phyloP scores from a whole-genome alignment of 257 asterid genomes.

The Jacaranda mimosifolia region DNA sequence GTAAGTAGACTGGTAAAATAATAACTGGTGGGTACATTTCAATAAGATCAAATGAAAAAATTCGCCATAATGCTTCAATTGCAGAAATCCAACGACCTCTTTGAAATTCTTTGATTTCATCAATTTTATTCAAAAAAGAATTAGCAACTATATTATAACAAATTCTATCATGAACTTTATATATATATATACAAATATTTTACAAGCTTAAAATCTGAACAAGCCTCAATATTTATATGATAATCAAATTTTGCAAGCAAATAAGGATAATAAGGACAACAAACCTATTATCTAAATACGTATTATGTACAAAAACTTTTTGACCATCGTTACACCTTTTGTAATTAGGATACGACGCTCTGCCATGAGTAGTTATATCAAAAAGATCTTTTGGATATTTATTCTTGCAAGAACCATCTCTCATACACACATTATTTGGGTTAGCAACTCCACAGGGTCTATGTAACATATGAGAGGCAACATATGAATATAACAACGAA shows the following conservation, averaged over 20 bases:
- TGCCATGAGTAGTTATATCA: background rate
- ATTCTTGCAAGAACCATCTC: background rate
- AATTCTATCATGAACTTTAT: conserved; percentile 5
- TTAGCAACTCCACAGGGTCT: background rate
- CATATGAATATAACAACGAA: background rate
- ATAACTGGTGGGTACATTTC: too few relatives aligned
- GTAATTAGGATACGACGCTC: background rate
- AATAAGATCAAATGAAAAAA: too few relatives aligned
- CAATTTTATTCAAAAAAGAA: too few relatives aligned
- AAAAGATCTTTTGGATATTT: background rate
- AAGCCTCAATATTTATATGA: background rate
- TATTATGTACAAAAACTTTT: background rate
- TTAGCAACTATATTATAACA: background rate
- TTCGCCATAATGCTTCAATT: too few relatives aligned
- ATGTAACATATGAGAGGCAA: background rate
- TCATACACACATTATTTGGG: background rate
- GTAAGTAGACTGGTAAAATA: too few relatives aligned
- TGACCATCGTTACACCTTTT: background rate
- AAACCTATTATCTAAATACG: background rate
- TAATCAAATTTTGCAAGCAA: background rate
- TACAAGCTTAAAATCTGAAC: background rate
- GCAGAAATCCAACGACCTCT: too few relatives aligned
- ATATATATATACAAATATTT: background rate
- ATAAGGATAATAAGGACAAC: background rate
- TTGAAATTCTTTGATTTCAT: too few relatives aligned